A percentile compares a stretch with the other conserved stretches of the same genome.
Evolutionary conservation across 106 monocot genomes (phyloP).

Genomic region (Iris macrosiphon): DNA sequence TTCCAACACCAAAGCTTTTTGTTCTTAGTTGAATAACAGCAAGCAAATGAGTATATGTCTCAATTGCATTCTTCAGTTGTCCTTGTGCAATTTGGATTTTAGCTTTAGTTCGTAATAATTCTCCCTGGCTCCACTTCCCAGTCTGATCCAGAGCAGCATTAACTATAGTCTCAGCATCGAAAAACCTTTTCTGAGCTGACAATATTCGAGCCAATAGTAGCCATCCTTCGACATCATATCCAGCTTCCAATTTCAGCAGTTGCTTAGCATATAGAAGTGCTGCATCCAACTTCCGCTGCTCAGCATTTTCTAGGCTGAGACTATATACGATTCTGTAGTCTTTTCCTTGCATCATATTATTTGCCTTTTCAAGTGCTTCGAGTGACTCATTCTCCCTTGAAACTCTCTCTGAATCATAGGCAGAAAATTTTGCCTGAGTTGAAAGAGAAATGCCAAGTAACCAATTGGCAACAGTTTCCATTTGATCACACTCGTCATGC

Average conservation of each 20-base stretch:
- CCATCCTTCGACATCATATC: slow-evolving; percentile 65
- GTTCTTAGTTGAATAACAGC: slow-evolving; percentile 54
- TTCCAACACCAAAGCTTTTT: slow-evolving; percentile 44
- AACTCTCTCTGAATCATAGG: slow-evolving; percentile 57
- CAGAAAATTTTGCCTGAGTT: slow-evolving; percentile 39
- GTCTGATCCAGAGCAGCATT: slow-evolving; percentile 80
- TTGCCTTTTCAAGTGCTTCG: slow-evolving; percentile 46
- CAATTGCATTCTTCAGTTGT: slow-evolving; percentile 52
- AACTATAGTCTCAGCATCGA: slow-evolving; percentile 62
- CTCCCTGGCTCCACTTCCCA: slow-evolving; percentile 65
- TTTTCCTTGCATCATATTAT: slow-evolving; percentile 30
- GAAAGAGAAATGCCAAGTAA: slow-evolving; percentile 76
- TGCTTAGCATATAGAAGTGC: slow-evolving; percentile 66
- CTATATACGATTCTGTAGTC: slow-evolving; percentile 43
- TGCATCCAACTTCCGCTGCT: slow-evolving; percentile 72
- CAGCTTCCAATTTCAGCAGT: slow-evolving; percentile 62
- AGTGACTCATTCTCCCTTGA: slow-evolving; percentile 64
- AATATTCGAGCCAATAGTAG: slow-evolving; percentile 81
- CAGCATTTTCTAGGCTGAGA: slow-evolving; percentile 81
- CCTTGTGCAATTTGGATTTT: slow-evolving; percentile 70
- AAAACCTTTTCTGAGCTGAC: slow-evolving; percentile 61
- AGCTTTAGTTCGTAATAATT: slow-evolving; percentile 63
- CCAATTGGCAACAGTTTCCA: slow-evolving; percentile 42
- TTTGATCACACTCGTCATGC: slow-evolving; percentile 25
- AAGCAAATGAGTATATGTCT: slow-evolving; percentile 71